Percentiles rank a stretch among this genome's conserved stretches.
These are phyloP conservation scores for Panicum hallii DNA, from an alignment of 202 grass and related monocot species.

Conservation along the genomic window DNA sequence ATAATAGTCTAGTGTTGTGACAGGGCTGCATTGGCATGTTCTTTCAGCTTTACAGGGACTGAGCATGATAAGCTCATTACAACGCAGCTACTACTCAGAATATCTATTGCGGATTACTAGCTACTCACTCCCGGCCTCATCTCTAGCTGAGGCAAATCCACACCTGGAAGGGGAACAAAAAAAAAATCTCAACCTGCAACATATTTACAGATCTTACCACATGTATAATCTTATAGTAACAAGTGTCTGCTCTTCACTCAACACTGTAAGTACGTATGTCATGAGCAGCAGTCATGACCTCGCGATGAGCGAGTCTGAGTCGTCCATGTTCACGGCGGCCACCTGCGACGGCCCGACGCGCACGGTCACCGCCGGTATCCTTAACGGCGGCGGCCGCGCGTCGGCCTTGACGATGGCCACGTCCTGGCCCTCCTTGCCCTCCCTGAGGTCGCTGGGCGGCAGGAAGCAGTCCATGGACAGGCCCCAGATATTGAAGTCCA, in stretches of 20 bases:
- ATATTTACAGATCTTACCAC: slow-evolving; percentile 66
- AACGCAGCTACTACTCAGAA: slow-evolving; percentile 42
- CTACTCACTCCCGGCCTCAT: slow-evolving; percentile 45
- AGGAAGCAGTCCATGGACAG: slow-evolving; percentile 94
- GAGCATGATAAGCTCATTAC: slow-evolving; percentile 52
- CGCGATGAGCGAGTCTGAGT: slow-evolving; percentile 57
- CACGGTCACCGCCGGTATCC: slow-evolving; percentile 55
- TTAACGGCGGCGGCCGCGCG: slow-evolving; percentile 47
- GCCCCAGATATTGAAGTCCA: slow-evolving; percentile 96
- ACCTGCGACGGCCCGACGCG: slow-evolving; percentile 86
- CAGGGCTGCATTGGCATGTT: slow-evolving; percentile 17
- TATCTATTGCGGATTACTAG: slow-evolving; percentile 46
- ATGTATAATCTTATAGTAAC: slow-evolving; percentile 33
- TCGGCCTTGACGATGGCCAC: slow-evolving; percentile 43
- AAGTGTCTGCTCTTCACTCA: neutral
- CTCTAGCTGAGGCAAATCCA: slow-evolving; percentile 60
- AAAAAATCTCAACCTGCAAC: slow-evolving; percentile 50
- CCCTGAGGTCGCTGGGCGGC: slow-evolving; percentile 87
- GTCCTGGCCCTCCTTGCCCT: slow-evolving; percentile 56
- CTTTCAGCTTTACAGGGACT: slow-evolving; percentile 36
- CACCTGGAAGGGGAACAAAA: neutral
- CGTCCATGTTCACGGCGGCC: slow-evolving; percentile 73
- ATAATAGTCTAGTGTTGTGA: neutral
- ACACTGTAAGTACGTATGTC: neutral
- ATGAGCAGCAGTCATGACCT: slow-evolving; percentile 43